Conservation (phyloP, 768 basidiomycete genomes). For the Fibroporia radiculosa region DNA sequence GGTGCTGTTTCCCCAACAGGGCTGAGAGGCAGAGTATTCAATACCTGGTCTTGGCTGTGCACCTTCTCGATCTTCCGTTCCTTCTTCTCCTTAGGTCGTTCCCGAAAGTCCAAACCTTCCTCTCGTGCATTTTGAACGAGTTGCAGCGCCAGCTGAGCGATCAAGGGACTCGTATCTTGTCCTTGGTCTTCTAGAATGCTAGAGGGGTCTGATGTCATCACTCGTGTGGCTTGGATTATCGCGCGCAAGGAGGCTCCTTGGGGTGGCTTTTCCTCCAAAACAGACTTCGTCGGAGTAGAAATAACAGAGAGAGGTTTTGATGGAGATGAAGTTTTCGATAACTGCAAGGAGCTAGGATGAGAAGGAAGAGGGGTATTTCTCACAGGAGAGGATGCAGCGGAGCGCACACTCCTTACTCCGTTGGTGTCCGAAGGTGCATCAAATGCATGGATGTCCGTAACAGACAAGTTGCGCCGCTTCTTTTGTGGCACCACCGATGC, state of each 20-base stretch:
- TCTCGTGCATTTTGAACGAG: slow-evolving; percentile 66
- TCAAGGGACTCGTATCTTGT: slow-evolving; percentile 49
- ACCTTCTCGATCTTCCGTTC: slow-evolving; percentile 17
- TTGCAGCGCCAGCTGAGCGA: slow-evolving; percentile 56
- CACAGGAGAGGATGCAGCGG: slow-evolving; percentile 7
- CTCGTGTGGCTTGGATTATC: slow-evolving; percentile 74
- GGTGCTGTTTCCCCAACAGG: slow-evolving; percentile 35
- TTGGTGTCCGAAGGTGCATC: slow-evolving; percentile 1
- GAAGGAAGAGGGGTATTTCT: slow-evolving; percentile 9
- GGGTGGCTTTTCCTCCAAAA: slow-evolving; percentile 20
- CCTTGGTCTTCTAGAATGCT: slow-evolving; percentile 73
- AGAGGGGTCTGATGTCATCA: slow-evolving; percentile 75
- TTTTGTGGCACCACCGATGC: slow-evolving; percentile 13
- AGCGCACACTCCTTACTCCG: background rate
- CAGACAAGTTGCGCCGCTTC: slow-evolving; percentile 17
- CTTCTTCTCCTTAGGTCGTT: slow-evolving; percentile 41
- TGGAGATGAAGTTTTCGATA: slow-evolving; percentile 12
- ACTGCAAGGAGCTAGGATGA: slow-evolving; percentile 1
- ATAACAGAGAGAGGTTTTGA: slow-evolving; percentile 5
- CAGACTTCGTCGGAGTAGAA: background rate
- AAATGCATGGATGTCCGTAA: slow-evolving; percentile 12
- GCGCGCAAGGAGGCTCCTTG: slow-evolving; percentile 70
- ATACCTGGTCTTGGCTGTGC: slow-evolving; percentile 4
- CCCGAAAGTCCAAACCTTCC: slow-evolving; percentile 41
- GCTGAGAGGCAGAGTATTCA: background rate